Evolutionary conservation across 257 asterid species (phyloP), one percentile per base, ranked within the genome.

Genomic region (Salvia miltiorrhiza): DNA sequence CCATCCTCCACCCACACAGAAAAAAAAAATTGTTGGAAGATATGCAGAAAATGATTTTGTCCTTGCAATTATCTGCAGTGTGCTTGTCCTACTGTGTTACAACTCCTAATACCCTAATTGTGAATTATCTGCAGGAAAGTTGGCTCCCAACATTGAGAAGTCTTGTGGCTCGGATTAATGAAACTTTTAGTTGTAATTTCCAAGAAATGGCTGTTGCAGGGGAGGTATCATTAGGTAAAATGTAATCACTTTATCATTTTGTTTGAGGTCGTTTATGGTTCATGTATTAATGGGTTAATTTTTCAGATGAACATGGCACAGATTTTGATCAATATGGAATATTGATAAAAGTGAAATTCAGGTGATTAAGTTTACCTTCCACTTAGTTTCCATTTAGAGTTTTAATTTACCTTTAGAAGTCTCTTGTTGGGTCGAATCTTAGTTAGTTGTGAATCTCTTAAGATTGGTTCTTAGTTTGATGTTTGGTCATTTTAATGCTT

Each of bases 151-250:
- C 89, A 58, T 78, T 93, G 82, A 85, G 90, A 73, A 81, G 48
- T 71, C 94, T 93, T 20, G 99, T 93, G 67, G 67, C 67, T 69
- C 88, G 88, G 70, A 93, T 93, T 54, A 90, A 90, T 79, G 87
- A 75, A 76, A 90, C 96, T 76, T 93, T 93, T 69, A 81, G 97
- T 72, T 84, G 62, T 67, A 93, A 93, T 72, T 93, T 93, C 81
- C 92, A 86, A 86, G 97, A 93, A 82, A 93, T 93, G 99, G 99
- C 99, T 64, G 99, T 93, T 40, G 97, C 99, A 20, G 97, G 99
- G 75, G 96, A 93, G 79, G 99, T 93, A 49, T 87, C 91, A 62
- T 75, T 93, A 65, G 98, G 98, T 92, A 80, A n/a, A 53, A 49
- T 68, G 37, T n/a, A 45, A 53, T 43, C 40, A 47, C 49, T 59